A percentile compares a stretch with the other conserved stretches of the same genome.
These are phyloP conservation scores for Saccharomycopsis hybrid DNA, from an alignment of 1,139 yeast species.

Conservation along the genomic window DNA sequence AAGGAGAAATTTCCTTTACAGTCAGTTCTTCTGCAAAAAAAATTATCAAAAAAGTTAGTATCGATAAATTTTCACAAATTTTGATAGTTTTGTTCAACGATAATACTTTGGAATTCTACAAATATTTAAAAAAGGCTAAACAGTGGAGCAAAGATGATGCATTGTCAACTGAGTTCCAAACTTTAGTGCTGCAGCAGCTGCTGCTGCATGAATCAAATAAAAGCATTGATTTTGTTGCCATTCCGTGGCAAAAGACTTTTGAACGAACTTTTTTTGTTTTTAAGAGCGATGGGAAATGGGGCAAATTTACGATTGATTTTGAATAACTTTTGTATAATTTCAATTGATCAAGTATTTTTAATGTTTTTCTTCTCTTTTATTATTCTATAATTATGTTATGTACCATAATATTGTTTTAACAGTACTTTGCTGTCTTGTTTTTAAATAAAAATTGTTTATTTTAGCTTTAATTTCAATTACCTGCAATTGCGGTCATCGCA, in stretches of 20 bases:
- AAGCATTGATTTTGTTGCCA: constrained; percentile 2
- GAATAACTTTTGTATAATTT: no score
- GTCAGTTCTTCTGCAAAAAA: constrained; percentile 16
- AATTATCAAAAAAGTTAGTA: constrained; percentile 17
- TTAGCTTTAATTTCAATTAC: no score
- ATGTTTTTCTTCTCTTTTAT: no score
- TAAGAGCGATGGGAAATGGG: constrained; percentile 17
- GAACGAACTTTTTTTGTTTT: constrained; percentile 16
- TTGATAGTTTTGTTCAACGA: constrained; percentile 29
- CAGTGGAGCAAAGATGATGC: constrained; percentile 30
- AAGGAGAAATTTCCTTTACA: constrained; percentile 29
- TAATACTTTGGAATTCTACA: constrained; percentile 29
- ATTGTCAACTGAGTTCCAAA: constrained; percentile 2
- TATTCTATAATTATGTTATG: no score
- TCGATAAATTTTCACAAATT: constrained; percentile 42
- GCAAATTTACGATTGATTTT: constrained; percentile 19
- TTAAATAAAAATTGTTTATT: no score
- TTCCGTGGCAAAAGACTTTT: constrained; percentile 19
- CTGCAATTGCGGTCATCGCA: no score
- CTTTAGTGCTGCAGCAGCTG: no score
- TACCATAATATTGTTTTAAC: no score
- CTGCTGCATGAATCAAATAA: constrained; percentile 2
- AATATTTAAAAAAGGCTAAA: constrained; percentile 42
- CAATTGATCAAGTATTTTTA: no score
- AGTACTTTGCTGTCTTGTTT: no score